These are phyloP conservation scores for Incumbomyces lentus DNA, from an alignment of 2,329 filamentous ascomycete genomes.

Conservation along the genomic window DNA sequence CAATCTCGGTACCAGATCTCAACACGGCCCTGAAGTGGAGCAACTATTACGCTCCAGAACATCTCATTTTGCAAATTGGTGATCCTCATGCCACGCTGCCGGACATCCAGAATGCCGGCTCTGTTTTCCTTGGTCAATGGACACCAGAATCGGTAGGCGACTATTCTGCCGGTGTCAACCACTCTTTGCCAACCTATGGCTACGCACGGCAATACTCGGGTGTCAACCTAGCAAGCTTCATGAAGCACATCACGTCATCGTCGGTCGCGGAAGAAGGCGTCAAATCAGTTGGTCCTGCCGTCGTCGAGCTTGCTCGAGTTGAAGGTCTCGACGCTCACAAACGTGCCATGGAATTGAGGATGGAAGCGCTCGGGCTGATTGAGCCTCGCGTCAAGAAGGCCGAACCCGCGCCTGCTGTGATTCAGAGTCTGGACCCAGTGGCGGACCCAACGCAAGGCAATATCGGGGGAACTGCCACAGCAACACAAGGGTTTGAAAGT, in stretches of 20 bases:
- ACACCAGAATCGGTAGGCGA: constrained; percentile 96
- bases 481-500: background rate
- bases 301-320: constrained; percentile 90
- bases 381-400: constrained; percentile 1
- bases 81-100: constrained; percentile 65
- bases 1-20: constrained; percentile 61
- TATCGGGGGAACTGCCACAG: background rate
- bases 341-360: constrained; percentile 56
- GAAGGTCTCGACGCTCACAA: constrained; percentile 92
- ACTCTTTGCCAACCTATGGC: constrained; percentile 91
- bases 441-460: background rate
- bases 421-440: background rate
- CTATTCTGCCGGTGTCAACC: constrained; percentile 96
- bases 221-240: constrained; percentile 88
- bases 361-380: constrained; percentile 31
- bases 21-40: constrained; percentile 69
- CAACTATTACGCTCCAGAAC: constrained; percentile 93
- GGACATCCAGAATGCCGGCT: constrained; percentile 83
- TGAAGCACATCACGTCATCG: constrained; percentile 95
- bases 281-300: constrained; percentile 71
- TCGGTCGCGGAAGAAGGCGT: constrained; percentile 79
- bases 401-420: background rate
- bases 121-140: constrained; percentile 92
- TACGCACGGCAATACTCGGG: constrained; percentile 98
- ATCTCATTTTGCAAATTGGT: constrained; percentile 81